A percentile compares a stretch with the other conserved stretches of the same genome.
phyloP scores from a whole-genome alignment of 345 rosid species.

The Physaria fendleri region DNA sequence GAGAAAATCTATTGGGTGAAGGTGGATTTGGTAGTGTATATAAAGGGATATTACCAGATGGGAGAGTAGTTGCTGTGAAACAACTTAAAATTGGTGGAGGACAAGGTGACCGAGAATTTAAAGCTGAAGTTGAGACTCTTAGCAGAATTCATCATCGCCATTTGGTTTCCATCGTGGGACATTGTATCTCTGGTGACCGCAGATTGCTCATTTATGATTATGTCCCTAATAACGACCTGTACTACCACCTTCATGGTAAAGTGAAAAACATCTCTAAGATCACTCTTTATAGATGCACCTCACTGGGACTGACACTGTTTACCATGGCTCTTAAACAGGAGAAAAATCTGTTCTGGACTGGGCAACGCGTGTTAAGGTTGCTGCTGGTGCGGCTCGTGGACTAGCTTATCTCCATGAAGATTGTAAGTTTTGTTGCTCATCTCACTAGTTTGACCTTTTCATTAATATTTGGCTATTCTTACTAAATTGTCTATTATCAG shows the following conservation, averaged over 20 bases:
- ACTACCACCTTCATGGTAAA: conserved; percentile 91
- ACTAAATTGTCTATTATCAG: conserved; percentile 31
- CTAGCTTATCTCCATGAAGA: conserved; percentile 97
- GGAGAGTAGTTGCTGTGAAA: conserved; percentile 87
- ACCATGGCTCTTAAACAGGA: conserved; percentile 33
- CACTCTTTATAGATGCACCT: background rate
- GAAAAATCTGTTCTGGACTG: conserved; percentile 52
- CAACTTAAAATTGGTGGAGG: conserved; percentile 79
- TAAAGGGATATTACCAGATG: conserved; percentile 85
- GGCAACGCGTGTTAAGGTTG: conserved; percentile 74
- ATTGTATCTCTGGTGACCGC: conserved; percentile 68
- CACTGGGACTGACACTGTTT: background rate
- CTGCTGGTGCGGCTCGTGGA: conserved; percentile 96
- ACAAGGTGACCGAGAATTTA: conserved; percentile 92
- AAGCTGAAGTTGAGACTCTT: conserved; percentile 86
- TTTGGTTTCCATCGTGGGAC: conserved; percentile 92
- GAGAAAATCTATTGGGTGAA: conserved; percentile 78
- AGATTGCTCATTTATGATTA: conserved; percentile 86
- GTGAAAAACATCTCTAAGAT: background rate
- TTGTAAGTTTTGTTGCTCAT: conserved; percentile 46
- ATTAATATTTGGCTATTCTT: background rate
- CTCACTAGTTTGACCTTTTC: background rate
- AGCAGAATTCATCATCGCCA: conserved; percentile 92
- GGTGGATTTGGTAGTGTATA: conserved; percentile 95
- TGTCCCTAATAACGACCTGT: conserved; percentile 77